phyloP scores from a whole-genome alignment of 768 basidiomycete species.

The Sporobolomyces pararoseus region DNA sequence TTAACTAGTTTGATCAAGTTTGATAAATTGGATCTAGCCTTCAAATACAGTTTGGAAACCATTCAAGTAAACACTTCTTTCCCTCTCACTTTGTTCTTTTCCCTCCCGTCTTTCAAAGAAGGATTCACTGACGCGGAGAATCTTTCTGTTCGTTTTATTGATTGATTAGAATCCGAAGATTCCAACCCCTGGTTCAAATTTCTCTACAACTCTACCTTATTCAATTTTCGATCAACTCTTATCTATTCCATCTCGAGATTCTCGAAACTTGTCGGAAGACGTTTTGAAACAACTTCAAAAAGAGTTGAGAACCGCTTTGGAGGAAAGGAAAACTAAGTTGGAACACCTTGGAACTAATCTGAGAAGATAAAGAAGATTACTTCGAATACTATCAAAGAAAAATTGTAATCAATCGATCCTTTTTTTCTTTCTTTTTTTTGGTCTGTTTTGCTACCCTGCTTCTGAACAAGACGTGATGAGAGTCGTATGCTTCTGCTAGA shows the following conservation, averaged over 20 bases:
- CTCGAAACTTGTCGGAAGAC: constrained; percentile 18
- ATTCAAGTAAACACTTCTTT: constrained; percentile 55
- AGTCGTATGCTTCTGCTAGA: too few species aligned
- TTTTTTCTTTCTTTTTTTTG: too few species aligned
- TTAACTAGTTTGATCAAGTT: constrained; percentile 73
- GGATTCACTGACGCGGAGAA: too few species aligned
- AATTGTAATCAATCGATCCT: too few species aligned
- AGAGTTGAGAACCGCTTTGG: constrained; percentile 20
- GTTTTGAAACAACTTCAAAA: constrained; percentile 22
- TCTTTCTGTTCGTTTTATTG: background rate
- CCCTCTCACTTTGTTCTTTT: constrained; percentile 50
- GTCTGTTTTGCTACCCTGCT: too few species aligned
- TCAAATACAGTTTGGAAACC: constrained; percentile 49
- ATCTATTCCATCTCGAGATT: constrained; percentile 39
- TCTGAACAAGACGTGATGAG: too few species aligned
- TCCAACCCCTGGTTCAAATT: constrained; percentile 58
- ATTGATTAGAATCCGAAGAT: constrained; percentile 54
- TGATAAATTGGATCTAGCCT: constrained; percentile 71
- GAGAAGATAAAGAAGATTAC: too few species aligned
- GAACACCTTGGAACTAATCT: constrained; percentile 28
- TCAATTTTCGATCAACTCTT: constrained; percentile 78
- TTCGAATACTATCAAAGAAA: too few species aligned
- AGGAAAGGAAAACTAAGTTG: constrained; percentile 2
- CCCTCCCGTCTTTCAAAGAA: background rate
- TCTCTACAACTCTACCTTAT: constrained; percentile 74